A percentile compares a stretch with the other conserved stretches of the same genome.
Evolutionary conservation across 2,329 filamentous ascomycete species (phyloP).

Genomic region (Apiospora pterosperma): DNA sequence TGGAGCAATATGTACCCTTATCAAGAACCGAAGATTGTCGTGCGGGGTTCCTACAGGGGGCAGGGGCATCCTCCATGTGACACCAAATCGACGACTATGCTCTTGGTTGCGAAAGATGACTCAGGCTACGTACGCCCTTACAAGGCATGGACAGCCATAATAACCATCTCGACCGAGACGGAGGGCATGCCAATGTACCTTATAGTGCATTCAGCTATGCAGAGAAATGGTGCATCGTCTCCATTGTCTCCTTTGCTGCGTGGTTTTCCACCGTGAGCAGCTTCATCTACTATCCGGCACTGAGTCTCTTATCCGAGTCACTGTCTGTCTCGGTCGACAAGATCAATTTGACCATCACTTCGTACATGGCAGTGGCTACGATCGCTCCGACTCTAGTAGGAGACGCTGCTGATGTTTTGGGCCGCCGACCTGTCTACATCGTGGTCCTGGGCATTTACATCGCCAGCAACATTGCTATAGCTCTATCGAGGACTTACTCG

Average conservation of each 20-base stretch:
- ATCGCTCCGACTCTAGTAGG: conserved; percentile 10
- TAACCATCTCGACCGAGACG: background rate
- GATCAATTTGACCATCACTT: conserved; percentile 16
- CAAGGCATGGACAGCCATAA: background rate
- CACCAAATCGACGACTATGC: background rate
- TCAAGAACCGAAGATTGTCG: too few species aligned
- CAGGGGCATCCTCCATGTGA: background rate
- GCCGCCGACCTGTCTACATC: conserved; percentile 9
- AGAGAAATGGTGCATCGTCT: conserved; percentile 9
- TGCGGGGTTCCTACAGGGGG: background rate
- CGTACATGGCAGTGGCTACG: conserved; percentile 11
- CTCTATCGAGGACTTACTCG: conserved; percentile 7
- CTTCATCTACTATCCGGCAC: conserved; percentile 15
- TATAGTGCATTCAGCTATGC: background rate
- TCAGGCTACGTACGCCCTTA: too few species aligned
- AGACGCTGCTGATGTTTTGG: conserved; percentile 12
- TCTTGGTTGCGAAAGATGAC: background rate
- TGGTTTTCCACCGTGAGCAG: conserved; percentile 10
- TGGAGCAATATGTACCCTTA: too few species aligned
- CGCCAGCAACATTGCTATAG: conserved; percentile 12
- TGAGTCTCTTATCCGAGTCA: conserved; percentile 5
- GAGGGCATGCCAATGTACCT: background rate
- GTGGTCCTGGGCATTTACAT: conserved; percentile 10
- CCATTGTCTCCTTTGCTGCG: conserved; percentile 8
- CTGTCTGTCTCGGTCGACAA: conserved; percentile 7